Evolutionary conservation across 192 early-diverging fungal species (phyloP).

Genomic region (Coemansia sp.): DNA sequence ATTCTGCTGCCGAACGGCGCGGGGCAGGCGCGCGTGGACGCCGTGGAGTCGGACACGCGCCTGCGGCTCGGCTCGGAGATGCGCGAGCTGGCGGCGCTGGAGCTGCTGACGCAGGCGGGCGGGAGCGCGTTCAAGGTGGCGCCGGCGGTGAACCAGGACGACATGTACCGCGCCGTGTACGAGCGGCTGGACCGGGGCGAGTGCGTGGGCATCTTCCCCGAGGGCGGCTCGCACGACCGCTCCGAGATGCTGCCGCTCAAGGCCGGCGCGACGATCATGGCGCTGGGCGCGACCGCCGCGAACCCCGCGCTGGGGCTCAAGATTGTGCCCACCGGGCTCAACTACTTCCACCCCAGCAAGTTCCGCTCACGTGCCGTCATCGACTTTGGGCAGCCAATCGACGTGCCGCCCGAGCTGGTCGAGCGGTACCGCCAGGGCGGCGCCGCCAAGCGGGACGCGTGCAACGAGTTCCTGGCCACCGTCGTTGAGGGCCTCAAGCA

Average conservation of each 20-base stretch:
- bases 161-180: slow-evolving; percentile 84
- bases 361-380: slow-evolving; percentile 98
- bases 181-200: slow-evolving; percentile 66
- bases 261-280: slow-evolving; percentile 82
- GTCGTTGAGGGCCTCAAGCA: slow-evolving; percentile 79
- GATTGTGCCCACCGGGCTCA: slow-evolving; percentile 90
- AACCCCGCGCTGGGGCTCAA: slow-evolving; percentile 84
- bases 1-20: slow-evolving; percentile 61
- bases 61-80: slow-evolving; percentile 75
- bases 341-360: slow-evolving; percentile 94
- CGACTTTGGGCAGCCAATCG: slow-evolving; percentile 93
- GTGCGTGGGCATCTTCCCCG: slow-evolving; percentile 97
- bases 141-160: slow-evolving; percentile 87
- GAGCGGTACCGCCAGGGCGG: slow-evolving; percentile 83
- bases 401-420: slow-evolving; percentile 75
- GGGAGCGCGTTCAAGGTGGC: slow-evolving; percentile 64
- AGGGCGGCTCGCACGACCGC: slow-evolving; percentile 97
- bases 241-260: slow-evolving; percentile 95
- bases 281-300: slow-evolving; percentile 83
- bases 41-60: slow-evolving; percentile 82
- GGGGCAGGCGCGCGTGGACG: slow-evolving; percentile 65
- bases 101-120: slow-evolving; percentile 57
- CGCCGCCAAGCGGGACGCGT: slow-evolving; percentile 76
- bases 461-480: slow-evolving; percentile 71
- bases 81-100: slow-evolving; percentile 65